Base-by-base conservation (phyloP, 805 yeast genomes). In the Wickerhamomyces rabaulensis region DNA sequence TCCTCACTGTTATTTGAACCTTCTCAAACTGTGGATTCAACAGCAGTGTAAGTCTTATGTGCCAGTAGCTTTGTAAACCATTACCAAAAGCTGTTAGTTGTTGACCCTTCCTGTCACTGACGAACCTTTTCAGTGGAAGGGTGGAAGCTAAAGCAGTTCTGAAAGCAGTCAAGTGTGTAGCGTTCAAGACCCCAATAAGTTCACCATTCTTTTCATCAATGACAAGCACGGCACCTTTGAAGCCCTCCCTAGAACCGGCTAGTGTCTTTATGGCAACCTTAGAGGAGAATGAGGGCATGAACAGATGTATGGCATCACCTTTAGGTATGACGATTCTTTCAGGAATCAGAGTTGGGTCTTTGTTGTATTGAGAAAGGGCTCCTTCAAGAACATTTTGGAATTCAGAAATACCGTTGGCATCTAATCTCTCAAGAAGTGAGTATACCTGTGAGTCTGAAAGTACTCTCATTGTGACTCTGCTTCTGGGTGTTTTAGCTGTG, bases 1-100 rank as follows among this genome's bases (percentile, higher is more conserved):
- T 58, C 45, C 86, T 61, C 51, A 75, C 77, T 22, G 71, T 65
- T 19, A 79, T 61, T 37, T 76, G 68, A 37, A 82, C 76, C 15
- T 60, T 63, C 10, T 55, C 45, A 33, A 77, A 63, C 17, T 56
- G 59, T 10, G 68, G 70, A 58, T 69, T 80, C 37, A 74, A 60
- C 13, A 55, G 46, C 41, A 72, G 57, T 4, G 76, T 69, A 46
- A 74, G 64, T 54, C 67, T 69, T 31, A 71, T 65, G 57, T 82
- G 88, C 89, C 89, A 82, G 51, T 70, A 73, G 0, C 82, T 82
- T 60, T 82, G 87, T 31, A 71, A 69, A 0, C 88, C 89, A 25
- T 77, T 76, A 1, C 88, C 89, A 57, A 76, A 78, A 15, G 75
- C 78, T 0, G 68, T 60, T 4, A 66, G 58, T 6, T 53, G 56